Base-by-base conservation (phyloP, 2,329 filamentous ascomycete species). In the Xylaria hypoxylon region DNA sequence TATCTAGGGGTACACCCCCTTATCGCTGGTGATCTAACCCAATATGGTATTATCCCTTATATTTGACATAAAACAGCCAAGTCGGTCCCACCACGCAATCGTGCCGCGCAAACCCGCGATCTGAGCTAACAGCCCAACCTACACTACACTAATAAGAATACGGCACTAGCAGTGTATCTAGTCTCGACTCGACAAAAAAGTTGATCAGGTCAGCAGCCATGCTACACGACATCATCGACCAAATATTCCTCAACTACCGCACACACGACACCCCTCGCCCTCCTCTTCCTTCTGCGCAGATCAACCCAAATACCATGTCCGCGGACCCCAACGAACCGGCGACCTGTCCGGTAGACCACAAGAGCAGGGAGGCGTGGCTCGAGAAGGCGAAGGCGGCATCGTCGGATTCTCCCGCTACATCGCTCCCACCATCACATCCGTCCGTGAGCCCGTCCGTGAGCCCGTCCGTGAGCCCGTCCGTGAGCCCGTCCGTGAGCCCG, bases 341-440 rank as follows among this genome's bases (percentile, higher is more conserved):
- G 70, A 84, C 84, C 64, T 98, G 96, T 76, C 96, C 96, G 5
- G 93, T 98, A 75, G 94, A 98, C 81, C 92, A 94, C 81, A 92
- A 93, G 75, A 91, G 93, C 59, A 91, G 96, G 74, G 91, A 94
- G 74, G 89, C 91, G 74, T 99, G 95, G 95, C 86, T 98, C 42
- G 84, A 86, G 64, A 89, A 93, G 76, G 89, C 90, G 45, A 82
- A 81, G 68, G 79, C 87, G 76, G 81, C 85, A 76, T 67, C 77
- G 64, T 65, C 51, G 15, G 58, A 45, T 24, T 24, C 67, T 33
- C 71, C 76, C 52, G 33, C 69, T 40, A 13, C 72, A 77, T 68
- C 77, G 4, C 52, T 74, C 13, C 76, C 75, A 7, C 71, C 74
- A 15, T 70, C 68, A n/a, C 74, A 76, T 53, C 75, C 72, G 5